Conservation (phyloP, 2,329 filamentous ascomycete species). For the Chrysosporium keratinophilum region DNA sequence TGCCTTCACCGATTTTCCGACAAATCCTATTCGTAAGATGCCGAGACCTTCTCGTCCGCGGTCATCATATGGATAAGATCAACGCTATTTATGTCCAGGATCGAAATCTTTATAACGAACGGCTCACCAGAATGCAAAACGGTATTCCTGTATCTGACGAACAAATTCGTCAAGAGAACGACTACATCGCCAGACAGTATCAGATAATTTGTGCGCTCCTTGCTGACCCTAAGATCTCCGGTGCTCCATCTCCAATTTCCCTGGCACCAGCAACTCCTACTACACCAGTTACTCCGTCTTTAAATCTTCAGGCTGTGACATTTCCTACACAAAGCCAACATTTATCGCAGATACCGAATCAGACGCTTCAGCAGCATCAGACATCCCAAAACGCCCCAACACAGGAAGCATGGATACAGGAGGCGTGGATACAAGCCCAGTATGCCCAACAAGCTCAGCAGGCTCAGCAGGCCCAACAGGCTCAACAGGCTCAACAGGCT, state of each 20-base stretch:
- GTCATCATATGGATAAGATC: constrained; percentile 12
- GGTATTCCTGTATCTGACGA: background rate
- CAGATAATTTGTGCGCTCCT: background rate
- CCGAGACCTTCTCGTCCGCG: constrained; percentile 23
- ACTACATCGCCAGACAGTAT: background rate
- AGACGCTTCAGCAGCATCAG: background rate
- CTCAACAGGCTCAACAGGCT: too few species aligned
- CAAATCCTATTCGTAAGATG: constrained; percentile 41
- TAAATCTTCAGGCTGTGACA: background rate
- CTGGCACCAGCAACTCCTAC: background rate
- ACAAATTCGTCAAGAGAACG: background rate
- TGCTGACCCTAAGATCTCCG: background rate
- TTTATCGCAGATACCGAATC: background rate
- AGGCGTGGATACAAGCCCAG: background rate
- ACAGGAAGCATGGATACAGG: background rate
- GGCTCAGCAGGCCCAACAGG: too few species aligned
- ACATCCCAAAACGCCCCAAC: background rate
- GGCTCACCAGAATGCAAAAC: background rate
- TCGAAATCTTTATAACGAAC: constrained; percentile 1
- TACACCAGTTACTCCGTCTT: background rate
- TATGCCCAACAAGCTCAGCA: background rate
- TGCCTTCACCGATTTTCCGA: constrained; percentile 46
- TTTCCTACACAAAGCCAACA: background rate
- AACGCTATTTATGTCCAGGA: constrained; percentile 19
- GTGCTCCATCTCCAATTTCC: background rate